Conservation (phyloP, 1,139 yeast genomes). For the Candida mesenterica region DNA sequence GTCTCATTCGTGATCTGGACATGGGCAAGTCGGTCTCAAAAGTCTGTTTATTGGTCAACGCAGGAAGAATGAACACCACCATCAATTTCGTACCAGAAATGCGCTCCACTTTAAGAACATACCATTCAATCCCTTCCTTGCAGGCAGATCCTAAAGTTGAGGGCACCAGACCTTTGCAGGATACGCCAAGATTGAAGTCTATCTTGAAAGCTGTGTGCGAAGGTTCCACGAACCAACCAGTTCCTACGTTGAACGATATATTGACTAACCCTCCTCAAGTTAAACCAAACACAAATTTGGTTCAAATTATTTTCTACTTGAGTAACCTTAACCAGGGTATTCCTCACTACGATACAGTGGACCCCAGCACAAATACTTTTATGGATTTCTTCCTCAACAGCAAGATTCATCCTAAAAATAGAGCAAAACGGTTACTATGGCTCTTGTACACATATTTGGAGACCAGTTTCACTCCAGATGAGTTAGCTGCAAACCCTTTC, state of each 20-base stretch:
- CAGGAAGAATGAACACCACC: conserved; percentile 94
- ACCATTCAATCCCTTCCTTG: conserved; percentile 87
- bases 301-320: conserved; percentile 72
- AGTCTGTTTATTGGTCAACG: conserved; percentile 82
- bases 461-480: conserved; percentile 57
- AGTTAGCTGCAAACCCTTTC: conserved; percentile 63
- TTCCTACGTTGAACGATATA: conserved; percentile 51
- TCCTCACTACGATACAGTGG: conserved; percentile 13
- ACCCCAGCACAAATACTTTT: conserved; percentile 24
- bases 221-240: conserved; percentile 36
- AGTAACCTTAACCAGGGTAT: conserved; percentile 62
- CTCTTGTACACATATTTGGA: conserved; percentile 76
- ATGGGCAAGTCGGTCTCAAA: conserved; percentile 74
- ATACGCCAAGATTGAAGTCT: conserved; percentile 89
- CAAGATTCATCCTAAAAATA: conserved; percentile 51
- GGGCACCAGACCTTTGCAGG: conserved; percentile 76
- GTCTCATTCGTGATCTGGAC: conserved; percentile 61
- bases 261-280: conserved; percentile 28
- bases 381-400: conserved; percentile 66
- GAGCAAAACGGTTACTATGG: conserved; percentile 82
- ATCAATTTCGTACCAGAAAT: conserved; percentile 94
- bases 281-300: conserved; percentile 56
- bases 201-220: conserved; percentile 80
- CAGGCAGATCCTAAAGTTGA: conserved; percentile 62
- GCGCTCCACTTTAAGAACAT: conserved; percentile 90